phyloP scores from a whole-genome alignment of 2,329 filamentous ascomycete genomes.

The Colletotrichum sp. region DNA sequence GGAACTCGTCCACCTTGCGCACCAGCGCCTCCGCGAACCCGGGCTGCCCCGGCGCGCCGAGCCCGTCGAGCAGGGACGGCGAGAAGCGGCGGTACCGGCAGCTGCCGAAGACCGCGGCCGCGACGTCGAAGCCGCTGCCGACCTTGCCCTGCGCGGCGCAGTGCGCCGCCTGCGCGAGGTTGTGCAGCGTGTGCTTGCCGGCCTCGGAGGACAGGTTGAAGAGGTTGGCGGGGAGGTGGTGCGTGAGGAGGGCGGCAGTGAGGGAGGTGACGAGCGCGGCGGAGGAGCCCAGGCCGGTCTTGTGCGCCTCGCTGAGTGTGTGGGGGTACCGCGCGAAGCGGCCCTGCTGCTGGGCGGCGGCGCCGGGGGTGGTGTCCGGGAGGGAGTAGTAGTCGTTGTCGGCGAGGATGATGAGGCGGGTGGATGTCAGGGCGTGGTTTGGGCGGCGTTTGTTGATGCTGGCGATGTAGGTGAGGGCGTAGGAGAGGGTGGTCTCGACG shows the following conservation, averaged over 20 bases:
- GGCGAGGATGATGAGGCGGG: slow-evolving; percentile 85
- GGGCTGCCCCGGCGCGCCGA: slow-evolving; percentile 70
- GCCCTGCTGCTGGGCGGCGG: slow-evolving; percentile 30
- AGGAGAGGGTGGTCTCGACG: slow-evolving; percentile 88
- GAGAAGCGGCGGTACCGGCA: slow-evolving; percentile 94
- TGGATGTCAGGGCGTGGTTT: slow-evolving; percentile 63
- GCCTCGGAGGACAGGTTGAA: slow-evolving; percentile 63
- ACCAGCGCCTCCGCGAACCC: slow-evolving; percentile 72
- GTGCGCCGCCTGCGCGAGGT: slow-evolving; percentile 91
- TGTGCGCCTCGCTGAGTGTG: slow-evolving; percentile 79
- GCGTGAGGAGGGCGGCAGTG: slow-evolving; percentile 75
- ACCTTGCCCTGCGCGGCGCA: slow-evolving; percentile 97
- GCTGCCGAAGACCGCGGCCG: slow-evolving; percentile 88
- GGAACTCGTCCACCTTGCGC: slow-evolving; percentile 66
- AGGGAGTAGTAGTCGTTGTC: slow-evolving; percentile 97
- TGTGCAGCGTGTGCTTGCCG: slow-evolving; percentile 75
- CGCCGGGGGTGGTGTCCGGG: slow-evolving; percentile 31
- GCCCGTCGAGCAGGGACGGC: slow-evolving; percentile 69
- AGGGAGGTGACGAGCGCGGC: slow-evolving; percentile 92
- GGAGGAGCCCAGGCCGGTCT: slow-evolving; percentile 94
- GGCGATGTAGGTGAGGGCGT: slow-evolving; percentile 83
- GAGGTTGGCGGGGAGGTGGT: slow-evolving; percentile 66
- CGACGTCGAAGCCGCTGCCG: slow-evolving; percentile 94
- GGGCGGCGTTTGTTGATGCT: slow-evolving; percentile 40
- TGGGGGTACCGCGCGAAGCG: slow-evolving; percentile 82